Evolutionary conservation across 192 early-diverging fungal genomes (phyloP).

Genomic region (Coemansia sp.): DNA sequence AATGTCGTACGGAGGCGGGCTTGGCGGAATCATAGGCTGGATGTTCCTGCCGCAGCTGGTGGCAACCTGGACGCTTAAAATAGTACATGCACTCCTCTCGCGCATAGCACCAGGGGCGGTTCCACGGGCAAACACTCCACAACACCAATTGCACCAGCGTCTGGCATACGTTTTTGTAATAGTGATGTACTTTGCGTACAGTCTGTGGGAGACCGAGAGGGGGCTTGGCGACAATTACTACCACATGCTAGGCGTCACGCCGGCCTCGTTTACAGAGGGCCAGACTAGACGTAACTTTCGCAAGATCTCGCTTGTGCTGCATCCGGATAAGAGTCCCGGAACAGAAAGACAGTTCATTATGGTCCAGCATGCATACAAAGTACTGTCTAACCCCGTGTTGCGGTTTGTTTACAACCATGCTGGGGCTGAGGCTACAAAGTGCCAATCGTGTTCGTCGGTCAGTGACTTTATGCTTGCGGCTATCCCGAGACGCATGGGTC

Average conservation of each 20-base stretch:
- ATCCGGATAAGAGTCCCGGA: constrained; percentile 69
- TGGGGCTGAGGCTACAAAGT: constrained; percentile 64
- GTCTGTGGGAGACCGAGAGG: constrained; percentile 38
- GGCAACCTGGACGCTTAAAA: constrained; percentile 26
- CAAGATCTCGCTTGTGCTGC: constrained; percentile 58
- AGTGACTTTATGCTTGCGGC: constrained; percentile 84
- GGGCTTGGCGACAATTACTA: constrained; percentile 43
- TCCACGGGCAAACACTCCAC: constrained; percentile 28
- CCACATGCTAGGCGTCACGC: constrained; percentile 43
- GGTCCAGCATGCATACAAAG: constrained; percentile 75
- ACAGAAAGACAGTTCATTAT: constrained; percentile 72
- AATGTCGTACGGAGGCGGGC: constrained; percentile 8
- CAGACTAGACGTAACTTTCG: constrained; percentile 54
- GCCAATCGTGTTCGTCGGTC: constrained; percentile 57
- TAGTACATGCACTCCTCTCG: constrained; percentile 31
- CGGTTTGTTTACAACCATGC: constrained; percentile 72
- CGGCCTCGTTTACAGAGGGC: constrained; percentile 15
- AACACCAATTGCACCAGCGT: constrained; percentile 37
- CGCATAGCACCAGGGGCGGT: constrained; percentile 32
- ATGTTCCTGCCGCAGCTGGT: constrained; percentile 44
- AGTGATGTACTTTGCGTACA: constrained; percentile 34
- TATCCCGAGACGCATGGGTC: constrained; percentile 33
- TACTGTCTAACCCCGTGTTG: constrained; percentile 66
- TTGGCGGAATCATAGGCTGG: constrained; percentile 45
- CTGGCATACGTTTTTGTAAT: constrained; percentile 43